Evolutionary conservation across 1,284 basidiomycete genomes (phyloP).

Genomic region (Heterobasidion irregulare): DNA sequence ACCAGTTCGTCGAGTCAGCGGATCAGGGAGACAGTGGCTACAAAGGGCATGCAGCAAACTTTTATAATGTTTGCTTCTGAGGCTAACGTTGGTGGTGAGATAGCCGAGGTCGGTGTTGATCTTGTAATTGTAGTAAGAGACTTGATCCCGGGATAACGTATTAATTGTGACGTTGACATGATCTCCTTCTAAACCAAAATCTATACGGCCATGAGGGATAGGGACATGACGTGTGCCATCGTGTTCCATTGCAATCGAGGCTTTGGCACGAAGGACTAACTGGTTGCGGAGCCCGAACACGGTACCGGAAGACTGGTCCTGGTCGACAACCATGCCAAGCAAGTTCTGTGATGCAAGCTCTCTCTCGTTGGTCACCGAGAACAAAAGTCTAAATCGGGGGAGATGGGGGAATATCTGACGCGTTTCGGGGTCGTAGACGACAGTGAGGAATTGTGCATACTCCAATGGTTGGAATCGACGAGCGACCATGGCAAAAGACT

Average conservation of each 20-base stretch:
- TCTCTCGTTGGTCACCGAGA: conserved; percentile 19
- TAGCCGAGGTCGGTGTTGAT: conserved; percentile 30
- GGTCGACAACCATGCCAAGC: conserved; percentile 26
- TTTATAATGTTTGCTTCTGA: conserved; percentile 28
- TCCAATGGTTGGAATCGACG: conserved; percentile 24
- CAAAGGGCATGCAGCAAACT: conserved; percentile 39
- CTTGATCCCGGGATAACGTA: not conserved
- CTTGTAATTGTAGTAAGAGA: conserved; percentile 22
- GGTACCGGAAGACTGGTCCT: conserved; percentile 25
- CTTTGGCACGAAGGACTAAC: conserved; percentile 26
- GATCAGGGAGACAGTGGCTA: conserved; percentile 32
- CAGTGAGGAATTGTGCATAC: conserved; percentile 6
- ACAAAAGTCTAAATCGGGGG: conserved; percentile 29
- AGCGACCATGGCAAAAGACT: conserved; percentile 23
- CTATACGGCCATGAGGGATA: conserved; percentile 26
- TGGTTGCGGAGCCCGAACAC: conserved; percentile 30
- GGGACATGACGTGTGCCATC: conserved; percentile 20
- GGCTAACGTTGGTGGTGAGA: conserved; percentile 23
- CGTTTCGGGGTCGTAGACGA: not conserved
- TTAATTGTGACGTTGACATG: conserved; percentile 10
- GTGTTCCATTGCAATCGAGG: conserved; percentile 1
- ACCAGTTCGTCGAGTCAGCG: conserved; percentile 34
- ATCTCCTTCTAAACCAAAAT: conserved; percentile 1
- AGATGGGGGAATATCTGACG: conserved; percentile 13
- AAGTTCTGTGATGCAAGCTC: conserved; percentile 26